phyloP scores from a whole-genome alignment of 495 filamentous ascomycete species.

The Aspergillus heteromorphus region DNA sequence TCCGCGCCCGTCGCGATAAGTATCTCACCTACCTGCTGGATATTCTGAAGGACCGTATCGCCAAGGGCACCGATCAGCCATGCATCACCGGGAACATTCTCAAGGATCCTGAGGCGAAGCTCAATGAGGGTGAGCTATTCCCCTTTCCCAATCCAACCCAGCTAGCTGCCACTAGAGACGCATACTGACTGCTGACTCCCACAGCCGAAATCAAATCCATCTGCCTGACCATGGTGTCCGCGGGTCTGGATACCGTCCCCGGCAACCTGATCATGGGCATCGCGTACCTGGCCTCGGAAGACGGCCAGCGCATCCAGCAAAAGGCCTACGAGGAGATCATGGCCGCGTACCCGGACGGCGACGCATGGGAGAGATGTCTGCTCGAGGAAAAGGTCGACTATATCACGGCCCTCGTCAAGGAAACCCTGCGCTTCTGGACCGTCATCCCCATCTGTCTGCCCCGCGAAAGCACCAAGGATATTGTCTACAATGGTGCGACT shows the following conservation, averaged over 20 bases:
- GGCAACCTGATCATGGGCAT: slow-evolving; percentile 67
- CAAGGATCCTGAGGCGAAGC: slow-evolving; percentile 57
- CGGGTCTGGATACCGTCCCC: slow-evolving; percentile 64
- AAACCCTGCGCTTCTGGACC: slow-evolving; percentile 65
- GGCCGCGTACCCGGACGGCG: slow-evolving; percentile 56
- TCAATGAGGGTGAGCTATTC: slow-evolving; percentile 48
- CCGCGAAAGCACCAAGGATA: slow-evolving; percentile 58
- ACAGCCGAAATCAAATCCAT: slow-evolving; percentile 65
- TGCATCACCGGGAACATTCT: slow-evolving; percentile 67
- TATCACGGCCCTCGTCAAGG: slow-evolving; percentile 63
- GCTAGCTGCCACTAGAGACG: background rate
- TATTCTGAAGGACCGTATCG: slow-evolving; percentile 55
- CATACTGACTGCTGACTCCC: too few relatives aligned
- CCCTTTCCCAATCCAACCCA: background rate
- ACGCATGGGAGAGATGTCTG: slow-evolving; percentile 61
- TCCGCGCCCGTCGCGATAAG: slow-evolving; percentile 48
- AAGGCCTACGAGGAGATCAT: slow-evolving; percentile 60
- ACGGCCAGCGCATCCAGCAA: slow-evolving; percentile 59
- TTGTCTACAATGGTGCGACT: slow-evolving; percentile 51
- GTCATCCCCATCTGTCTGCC: slow-evolving; percentile 72
- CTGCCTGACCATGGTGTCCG: slow-evolving; percentile 71
- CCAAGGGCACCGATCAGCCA: slow-evolving; percentile 58
- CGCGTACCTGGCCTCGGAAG: slow-evolving; percentile 58
- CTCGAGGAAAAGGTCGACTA: slow-evolving; percentile 67
- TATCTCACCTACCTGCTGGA: slow-evolving; percentile 55